phyloP scores from a whole-genome alignment of 345 rosid species.

The Eucalyptus marginata region DNA sequence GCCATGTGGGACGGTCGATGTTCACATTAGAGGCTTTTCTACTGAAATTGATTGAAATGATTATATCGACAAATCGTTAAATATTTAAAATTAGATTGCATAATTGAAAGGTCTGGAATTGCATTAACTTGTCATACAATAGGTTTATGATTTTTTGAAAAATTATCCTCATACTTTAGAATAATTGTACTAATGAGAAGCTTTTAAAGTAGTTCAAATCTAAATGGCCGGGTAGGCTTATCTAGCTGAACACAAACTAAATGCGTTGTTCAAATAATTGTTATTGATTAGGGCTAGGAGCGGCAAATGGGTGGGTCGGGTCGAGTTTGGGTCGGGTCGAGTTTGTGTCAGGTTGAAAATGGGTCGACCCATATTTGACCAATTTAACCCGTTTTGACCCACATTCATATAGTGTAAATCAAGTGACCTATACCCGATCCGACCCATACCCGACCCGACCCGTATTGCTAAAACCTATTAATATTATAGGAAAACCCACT shows the following conservation, averaged over 20 bases:
- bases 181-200: not conserved
- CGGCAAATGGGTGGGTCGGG: too few relatives aligned
- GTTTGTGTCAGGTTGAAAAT: too few relatives aligned
- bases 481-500: too few relatives aligned
- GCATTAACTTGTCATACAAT: fast-evolving
- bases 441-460: too few relatives aligned
- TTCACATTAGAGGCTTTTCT: fast-evolving
- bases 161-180: not conserved
- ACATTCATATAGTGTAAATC: too few relatives aligned
- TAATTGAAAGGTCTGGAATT: not conserved
- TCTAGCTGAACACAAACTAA: not conserved
- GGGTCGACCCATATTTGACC: too few relatives aligned
- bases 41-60: fast-evolving
- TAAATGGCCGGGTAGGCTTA: fast-evolving
- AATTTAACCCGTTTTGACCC: too few relatives aligned
- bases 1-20: fast-evolving
- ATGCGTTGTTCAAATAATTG: not conserved
- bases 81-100: not conserved
- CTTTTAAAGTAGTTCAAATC: not conserved
- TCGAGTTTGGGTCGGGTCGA: too few relatives aligned
- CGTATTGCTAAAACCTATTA: too few relatives aligned
- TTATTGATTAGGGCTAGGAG: not conserved
- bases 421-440: too few relatives aligned
- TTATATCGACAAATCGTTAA: not conserved
- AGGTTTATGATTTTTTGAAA: not conserved